Conservation (phyloP, 2,329 filamentous ascomycete species). For the Raffaelea ambrosiae region DNA sequence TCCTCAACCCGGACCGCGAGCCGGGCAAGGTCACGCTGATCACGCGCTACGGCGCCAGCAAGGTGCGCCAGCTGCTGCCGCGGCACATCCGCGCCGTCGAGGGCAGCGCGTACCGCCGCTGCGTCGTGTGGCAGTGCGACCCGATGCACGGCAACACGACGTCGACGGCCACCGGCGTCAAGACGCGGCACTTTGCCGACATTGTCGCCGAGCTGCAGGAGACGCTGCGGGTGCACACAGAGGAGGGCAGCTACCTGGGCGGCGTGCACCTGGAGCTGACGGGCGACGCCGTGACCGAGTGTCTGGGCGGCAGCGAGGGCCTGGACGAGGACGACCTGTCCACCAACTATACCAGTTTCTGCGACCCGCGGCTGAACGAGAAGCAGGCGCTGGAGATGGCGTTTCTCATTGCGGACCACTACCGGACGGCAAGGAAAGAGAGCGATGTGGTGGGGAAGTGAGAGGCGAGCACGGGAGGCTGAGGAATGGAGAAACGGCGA, state of each 20-base stretch:
- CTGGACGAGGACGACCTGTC: slow-evolving; percentile 82
- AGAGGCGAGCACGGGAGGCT: neutral
- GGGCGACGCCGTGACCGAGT: slow-evolving; percentile 93
- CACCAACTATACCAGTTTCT: slow-evolving; percentile 91
- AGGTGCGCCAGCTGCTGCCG: slow-evolving; percentile 68
- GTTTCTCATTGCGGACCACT: slow-evolving; percentile 85
- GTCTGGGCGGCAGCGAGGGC: slow-evolving; percentile 80
- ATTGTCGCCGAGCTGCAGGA: slow-evolving; percentile 82
- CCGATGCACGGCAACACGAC: slow-evolving; percentile 89
- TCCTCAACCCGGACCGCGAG: slow-evolving; percentile 74
- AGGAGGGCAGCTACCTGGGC: slow-evolving; percentile 77
- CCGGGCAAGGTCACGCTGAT: slow-evolving; percentile 93
- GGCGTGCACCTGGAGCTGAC: slow-evolving; percentile 94
- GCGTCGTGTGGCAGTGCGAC: slow-evolving; percentile 94
- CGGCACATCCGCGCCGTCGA: slow-evolving; percentile 85
- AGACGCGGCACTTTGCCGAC: slow-evolving; percentile 84
- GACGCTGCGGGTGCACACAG: slow-evolving; percentile 75
- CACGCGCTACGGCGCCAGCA: slow-evolving; percentile 80
- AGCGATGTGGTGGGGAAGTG: neutral
- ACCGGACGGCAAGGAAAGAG: slow-evolving; percentile 26
- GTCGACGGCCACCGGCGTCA: slow-evolving; percentile 67
- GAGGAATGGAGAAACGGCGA: neutral
- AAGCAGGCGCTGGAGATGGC: slow-evolving; percentile 95
- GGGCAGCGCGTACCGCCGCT: slow-evolving; percentile 55
- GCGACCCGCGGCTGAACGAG: slow-evolving; percentile 91